phyloP scores from a whole-genome alignment of 768 basidiomycete genomes.

The Kwoniella botswanensis region DNA sequence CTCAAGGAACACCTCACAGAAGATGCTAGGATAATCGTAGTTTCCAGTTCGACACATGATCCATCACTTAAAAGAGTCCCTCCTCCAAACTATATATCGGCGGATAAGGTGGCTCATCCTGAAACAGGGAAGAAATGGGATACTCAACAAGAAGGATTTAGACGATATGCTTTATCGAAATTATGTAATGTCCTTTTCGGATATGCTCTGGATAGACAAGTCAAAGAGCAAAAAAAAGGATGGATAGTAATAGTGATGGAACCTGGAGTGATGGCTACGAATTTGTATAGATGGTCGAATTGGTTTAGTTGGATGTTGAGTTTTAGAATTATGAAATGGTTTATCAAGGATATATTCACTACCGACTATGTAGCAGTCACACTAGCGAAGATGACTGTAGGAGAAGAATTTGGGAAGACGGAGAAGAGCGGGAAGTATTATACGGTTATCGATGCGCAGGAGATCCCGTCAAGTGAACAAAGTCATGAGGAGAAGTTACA shows the following conservation, averaged over 20 bases:
- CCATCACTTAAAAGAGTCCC: constrained; percentile 6
- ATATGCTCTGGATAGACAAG: constrained; percentile 17
- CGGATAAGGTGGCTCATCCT: constrained; percentile 16
- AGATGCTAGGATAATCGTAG: constrained; percentile 14
- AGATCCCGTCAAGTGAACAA: constrained; percentile 3
- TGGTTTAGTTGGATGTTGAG: background rate
- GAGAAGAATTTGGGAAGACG: constrained; percentile 7
- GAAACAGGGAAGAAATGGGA: background rate
- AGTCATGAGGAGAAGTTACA: constrained; percentile 10
- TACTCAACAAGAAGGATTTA: constrained; percentile 1
- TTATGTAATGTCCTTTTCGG: constrained; percentile 21
- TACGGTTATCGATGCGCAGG: constrained; percentile 3
- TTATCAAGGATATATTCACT: constrained; percentile 4
- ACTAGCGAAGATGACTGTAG: constrained; percentile 4
- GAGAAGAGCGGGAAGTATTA: constrained; percentile 23
- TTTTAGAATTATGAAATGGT: background rate
- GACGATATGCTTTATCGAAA: constrained; percentile 22
- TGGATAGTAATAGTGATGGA: constrained; percentile 22
- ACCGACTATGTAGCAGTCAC: background rate
- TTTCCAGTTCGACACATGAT: constrained; percentile 19
- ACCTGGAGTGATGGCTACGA: constrained; percentile 24
- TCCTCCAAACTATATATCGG: constrained; percentile 5
- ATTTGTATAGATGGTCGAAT: constrained; percentile 11
- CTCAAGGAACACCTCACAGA: constrained; percentile 15
- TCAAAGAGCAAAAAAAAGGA: background rate